phyloP scores from a whole-genome alignment of 2,329 filamentous ascomycete species.

The Dryadomyces quercivorus region DNA sequence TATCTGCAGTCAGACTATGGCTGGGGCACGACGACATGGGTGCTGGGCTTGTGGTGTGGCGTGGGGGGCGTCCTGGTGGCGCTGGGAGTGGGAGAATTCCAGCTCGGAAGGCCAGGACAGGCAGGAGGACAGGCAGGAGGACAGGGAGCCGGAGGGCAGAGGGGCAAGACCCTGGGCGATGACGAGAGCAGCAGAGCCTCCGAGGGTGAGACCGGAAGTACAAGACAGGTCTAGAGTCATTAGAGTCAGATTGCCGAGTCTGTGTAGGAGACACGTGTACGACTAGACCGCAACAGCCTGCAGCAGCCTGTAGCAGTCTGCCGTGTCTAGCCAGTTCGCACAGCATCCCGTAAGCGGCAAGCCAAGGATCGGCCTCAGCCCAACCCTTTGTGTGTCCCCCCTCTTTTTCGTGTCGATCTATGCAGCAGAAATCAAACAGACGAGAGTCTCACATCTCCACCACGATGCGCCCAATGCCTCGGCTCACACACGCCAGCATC shows the following conservation, averaged over 20 bases:
- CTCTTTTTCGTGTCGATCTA: no score
- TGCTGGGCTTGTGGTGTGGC: constrained; percentile 23
- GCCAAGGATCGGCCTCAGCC: background rate
- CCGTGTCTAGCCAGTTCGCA: background rate
- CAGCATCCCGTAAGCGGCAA: background rate
- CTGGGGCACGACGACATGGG: constrained; percentile 27
- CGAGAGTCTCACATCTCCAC: constrained; percentile 35
- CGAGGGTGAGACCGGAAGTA: background rate
- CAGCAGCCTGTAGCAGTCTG: background rate
- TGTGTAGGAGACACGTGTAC: no score
- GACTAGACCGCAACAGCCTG: no score
- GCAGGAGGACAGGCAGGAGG: background rate
- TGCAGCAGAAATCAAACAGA: background rate
- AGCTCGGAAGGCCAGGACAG: background rate
- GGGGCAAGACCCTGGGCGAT: no score
- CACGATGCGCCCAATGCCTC: constrained; percentile 34
- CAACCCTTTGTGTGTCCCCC: no score
- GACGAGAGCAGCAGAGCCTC: background rate
- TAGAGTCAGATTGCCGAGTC: no score
- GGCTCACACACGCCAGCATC: constrained; percentile 41
- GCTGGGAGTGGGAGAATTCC: constrained; percentile 19
- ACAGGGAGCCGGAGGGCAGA: background rate
- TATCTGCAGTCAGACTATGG: constrained; percentile 24
- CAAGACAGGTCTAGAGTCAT: no score
- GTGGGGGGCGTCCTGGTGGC: constrained; percentile 20